phyloP scores from a whole-genome alignment of 2,329 filamentous ascomycete species.

The Pezicula rhizophila region DNA sequence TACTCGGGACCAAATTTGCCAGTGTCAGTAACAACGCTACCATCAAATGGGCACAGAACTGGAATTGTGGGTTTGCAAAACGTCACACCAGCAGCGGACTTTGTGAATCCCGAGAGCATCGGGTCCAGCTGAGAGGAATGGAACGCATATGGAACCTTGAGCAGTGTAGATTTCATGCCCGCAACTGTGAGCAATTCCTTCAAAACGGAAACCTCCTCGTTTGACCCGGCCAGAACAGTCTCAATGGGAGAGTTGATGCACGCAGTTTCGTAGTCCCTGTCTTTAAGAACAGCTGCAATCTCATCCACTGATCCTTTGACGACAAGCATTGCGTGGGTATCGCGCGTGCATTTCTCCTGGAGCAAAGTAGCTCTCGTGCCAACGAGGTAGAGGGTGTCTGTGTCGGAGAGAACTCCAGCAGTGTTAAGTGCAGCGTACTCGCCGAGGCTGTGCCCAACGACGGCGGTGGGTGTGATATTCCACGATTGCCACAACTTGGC shows the following conservation, averaged over 20 bases:
- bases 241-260: slow-evolving; percentile 71
- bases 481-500: slow-evolving; percentile 47
- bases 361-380: slow-evolving; percentile 60
- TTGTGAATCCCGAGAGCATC: slow-evolving; percentile 49
- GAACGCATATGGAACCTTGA: slow-evolving; percentile 59
- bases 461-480: slow-evolving; percentile 46
- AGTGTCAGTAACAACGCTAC: too few species aligned
- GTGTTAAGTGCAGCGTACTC: slow-evolving; percentile 68
- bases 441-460: slow-evolving; percentile 58
- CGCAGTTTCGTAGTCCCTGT: slow-evolving; percentile 42
- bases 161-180: slow-evolving; percentile 51
- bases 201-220: slow-evolving; percentile 45
- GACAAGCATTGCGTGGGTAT: slow-evolving; percentile 62
- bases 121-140: slow-evolving; percentile 58
- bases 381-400: slow-evolving; percentile 65
- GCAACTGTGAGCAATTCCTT: slow-evolving; percentile 39
- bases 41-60: too few species aligned
- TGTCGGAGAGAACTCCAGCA: slow-evolving; percentile 62
- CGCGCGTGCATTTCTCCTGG: slow-evolving; percentile 55
- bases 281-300: slow-evolving; percentile 41
- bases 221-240: slow-evolving; percentile 60
- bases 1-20: too few species aligned
- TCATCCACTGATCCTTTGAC: slow-evolving; percentile 37
- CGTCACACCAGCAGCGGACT: too few species aligned
- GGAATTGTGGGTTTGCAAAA: too few species aligned